Evolutionary conservation across 208 protist genomes (phyloP).

Genomic region (Angomonas deanei): DNA sequence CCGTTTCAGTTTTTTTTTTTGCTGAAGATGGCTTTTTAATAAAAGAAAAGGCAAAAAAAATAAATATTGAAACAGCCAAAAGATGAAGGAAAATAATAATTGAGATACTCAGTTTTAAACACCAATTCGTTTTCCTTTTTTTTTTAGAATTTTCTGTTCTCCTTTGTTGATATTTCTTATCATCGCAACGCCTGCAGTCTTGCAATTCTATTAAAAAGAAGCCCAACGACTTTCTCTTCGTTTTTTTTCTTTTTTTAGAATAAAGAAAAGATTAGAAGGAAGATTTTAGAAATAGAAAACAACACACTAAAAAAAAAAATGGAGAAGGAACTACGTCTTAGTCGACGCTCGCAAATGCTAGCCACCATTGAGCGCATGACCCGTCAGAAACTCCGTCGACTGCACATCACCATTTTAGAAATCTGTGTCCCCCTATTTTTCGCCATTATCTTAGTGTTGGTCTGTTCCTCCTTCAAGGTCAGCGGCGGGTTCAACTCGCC

Average conservation of each 20-base stretch:
- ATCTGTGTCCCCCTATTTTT: conserved; percentile 2
- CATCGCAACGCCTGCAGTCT: no score
- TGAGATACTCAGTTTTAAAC: no score
- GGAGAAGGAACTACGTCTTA: background rate
- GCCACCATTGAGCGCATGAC: conserved; percentile 4
- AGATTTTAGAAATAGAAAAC: background rate
- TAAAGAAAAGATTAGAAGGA: background rate
- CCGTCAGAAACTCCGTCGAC: background rate
- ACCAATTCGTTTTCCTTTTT: background rate
- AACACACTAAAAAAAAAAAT: background rate
- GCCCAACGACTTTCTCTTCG: background rate
- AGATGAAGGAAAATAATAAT: background rate
- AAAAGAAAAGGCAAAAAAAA: background rate
- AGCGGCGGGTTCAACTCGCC: background rate
- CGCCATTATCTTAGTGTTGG: background rate
- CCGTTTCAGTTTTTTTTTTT: background rate
- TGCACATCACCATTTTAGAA: conserved; percentile 2
- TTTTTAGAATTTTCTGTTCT: background rate
- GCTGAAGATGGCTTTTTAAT: background rate
- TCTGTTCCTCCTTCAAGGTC: background rate
- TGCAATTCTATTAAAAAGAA: no score
- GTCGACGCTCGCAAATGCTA: background rate
- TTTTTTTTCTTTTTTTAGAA: background rate
- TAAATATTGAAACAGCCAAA: background rate
- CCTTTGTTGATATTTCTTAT: background rate